Percentiles rank a stretch among this genome's conserved stretches.
These are phyloP conservation scores for Detonula confervacea DNA, from an alignment of 352 stramenopile genomes.

Conservation along the genomic window DNA sequence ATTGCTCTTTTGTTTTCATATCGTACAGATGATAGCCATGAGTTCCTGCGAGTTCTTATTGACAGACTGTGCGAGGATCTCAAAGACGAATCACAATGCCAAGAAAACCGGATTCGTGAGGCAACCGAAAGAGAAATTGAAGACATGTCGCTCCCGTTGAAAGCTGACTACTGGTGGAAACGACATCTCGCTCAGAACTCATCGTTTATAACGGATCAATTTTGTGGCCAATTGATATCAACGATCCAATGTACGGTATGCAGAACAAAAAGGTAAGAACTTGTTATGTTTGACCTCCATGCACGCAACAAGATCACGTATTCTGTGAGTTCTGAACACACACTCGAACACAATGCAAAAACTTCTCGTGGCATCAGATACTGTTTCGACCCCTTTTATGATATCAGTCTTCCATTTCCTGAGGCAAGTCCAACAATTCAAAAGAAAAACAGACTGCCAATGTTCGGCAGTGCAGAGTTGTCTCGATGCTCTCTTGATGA, in stretches of 20 bases:
- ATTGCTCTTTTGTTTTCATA: conserved; percentile 6
- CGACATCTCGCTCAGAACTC: conserved; percentile 60
- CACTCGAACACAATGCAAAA: too few relatives aligned
- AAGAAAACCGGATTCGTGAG: conserved; percentile 55
- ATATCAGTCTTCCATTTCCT: conserved; percentile 29
- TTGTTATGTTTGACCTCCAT: too few relatives aligned
- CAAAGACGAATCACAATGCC: conserved; percentile 75
- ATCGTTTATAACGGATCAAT: conserved; percentile 82
- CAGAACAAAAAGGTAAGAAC: conserved; percentile 56
- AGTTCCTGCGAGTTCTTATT: conserved; percentile 65
- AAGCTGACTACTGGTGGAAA: conserved; percentile 57
- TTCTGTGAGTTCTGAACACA: too few relatives aligned
- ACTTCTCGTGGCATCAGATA: too few relatives aligned
- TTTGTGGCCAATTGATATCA: conserved; percentile 84
- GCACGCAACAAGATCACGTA: too few relatives aligned
- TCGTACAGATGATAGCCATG: conserved; percentile 32
- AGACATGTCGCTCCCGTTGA: neutral
- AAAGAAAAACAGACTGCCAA: neutral
- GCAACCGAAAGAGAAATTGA: conserved; percentile 44
- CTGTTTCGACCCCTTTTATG: conserved; percentile 33
- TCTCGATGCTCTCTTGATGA: conserved; percentile 20
- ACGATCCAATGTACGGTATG: conserved; percentile 71
- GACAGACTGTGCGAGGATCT: conserved; percentile 84
- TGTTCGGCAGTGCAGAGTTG: neutral
- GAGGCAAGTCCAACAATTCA: neutral